phyloP scores from a whole-genome alignment of 2,329 filamentous ascomycete genomes.

The Biscogniauxia marginata region DNA sequence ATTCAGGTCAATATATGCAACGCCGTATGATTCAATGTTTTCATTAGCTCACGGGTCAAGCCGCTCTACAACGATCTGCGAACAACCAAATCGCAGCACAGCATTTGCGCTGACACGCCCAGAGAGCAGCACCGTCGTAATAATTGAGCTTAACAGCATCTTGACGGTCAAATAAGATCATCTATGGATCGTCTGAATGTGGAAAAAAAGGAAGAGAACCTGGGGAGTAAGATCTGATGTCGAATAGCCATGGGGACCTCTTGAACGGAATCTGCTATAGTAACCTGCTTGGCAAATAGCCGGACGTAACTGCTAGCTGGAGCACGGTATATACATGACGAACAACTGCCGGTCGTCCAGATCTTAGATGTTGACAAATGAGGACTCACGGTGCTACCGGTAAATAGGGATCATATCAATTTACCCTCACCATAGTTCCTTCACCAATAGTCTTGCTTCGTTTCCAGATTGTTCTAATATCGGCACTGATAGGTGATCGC shows the following conservation, averaged over 20 bases:
- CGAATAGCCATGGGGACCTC: background rate
- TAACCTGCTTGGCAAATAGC: background rate
- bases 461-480: background rate
- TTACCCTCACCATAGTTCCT: background rate
- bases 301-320: too few relatives aligned
- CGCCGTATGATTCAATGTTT: background rate
- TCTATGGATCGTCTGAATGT: background rate
- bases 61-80: conserved; percentile 15
- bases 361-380: too few relatives aligned
- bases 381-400: background rate
- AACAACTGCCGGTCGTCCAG: background rate
- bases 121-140: background rate
- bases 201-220: background rate
- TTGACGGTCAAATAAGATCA: background rate
- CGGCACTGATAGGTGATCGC: background rate
- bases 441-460: background rate
- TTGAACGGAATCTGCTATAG: background rate
- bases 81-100: conserved; percentile 18
- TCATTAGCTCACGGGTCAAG: conserved; percentile 15
- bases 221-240: background rate
- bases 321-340: background rate
- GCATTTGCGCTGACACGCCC: conserved; percentile 4
- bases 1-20: background rate
- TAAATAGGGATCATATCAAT: background rate
- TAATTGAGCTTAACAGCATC: conserved; percentile 1